phyloP scores from a whole-genome alignment of 2,329 filamentous ascomycete species.

The Leptosphaerulina australis region DNA sequence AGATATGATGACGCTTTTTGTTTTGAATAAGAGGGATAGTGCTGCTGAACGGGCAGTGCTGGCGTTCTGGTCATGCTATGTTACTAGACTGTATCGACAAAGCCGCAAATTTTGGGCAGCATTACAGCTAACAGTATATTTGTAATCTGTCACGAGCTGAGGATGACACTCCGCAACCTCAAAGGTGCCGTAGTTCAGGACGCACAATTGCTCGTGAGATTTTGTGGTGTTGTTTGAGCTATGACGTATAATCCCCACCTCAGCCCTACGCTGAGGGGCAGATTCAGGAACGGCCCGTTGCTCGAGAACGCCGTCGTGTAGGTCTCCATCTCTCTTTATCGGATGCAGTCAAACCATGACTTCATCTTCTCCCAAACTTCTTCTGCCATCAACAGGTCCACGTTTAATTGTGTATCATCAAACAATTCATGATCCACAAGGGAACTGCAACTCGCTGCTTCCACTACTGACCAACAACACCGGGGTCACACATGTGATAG shows the following conservation, averaged over 20 bases:
- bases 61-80: slow-evolving; percentile 32
- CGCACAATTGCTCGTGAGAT: neutral
- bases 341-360: slow-evolving; percentile 33
- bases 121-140: neutral
- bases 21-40: slow-evolving; percentile 29
- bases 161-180: no score
- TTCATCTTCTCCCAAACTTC: slow-evolving; percentile 37
- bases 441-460: slow-evolving; percentile 65
- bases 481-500: slow-evolving; percentile 78
- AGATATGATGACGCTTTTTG: slow-evolving; percentile 23
- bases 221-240: slow-evolving; percentile 20
- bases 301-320: slow-evolving; percentile 11
- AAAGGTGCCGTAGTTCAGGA: neutral
- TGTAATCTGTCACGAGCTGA: no score
- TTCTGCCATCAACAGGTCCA: slow-evolving; percentile 46
- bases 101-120: slow-evolving; percentile 5
- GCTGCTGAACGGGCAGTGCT: slow-evolving; percentile 22
- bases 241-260: slow-evolving; percentile 40
- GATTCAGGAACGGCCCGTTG: slow-evolving; percentile 17
- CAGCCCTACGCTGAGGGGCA: slow-evolving; percentile 33
- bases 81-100: slow-evolving; percentile 13
- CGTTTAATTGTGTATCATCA: slow-evolving; percentile 67
- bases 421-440: slow-evolving; percentile 63
- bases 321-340: slow-evolving; percentile 12
- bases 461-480: slow-evolving; percentile 65